Base-by-base conservation (phyloP, 257 asterid genomes). In the Scutellaria barbata region DNA sequence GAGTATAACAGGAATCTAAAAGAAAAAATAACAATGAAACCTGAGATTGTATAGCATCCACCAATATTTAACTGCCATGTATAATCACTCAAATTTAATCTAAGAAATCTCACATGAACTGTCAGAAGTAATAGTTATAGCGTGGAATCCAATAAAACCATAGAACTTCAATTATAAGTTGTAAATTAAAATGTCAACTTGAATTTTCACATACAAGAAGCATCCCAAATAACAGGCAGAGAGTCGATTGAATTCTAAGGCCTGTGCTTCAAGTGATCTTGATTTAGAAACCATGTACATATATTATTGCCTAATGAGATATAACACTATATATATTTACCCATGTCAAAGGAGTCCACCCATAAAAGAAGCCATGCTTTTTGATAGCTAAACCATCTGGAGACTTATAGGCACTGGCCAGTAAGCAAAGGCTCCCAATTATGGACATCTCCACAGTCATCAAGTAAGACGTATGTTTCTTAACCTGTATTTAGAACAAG, bases 371-470 rank as follows among this genome's bases (percentile, higher is more conserved):
- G 46, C 99, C 99, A 75, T 79, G 95, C 46, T 33, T 76, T 77
- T 76, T 79, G 70, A 91, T 88, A 68, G 95, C 90, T 66, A 81
- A 77, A 76, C 99, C 99, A 77, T 91, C 99, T 6, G 96, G 96
- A 76, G 99, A 94, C 84, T 89, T 88, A 74, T 55, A 91, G 60
- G 93, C 85, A 84, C 98, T 94, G 68, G 85, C 92, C 69, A 91
- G 82, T 78, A 94, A 78, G 86, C 99, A 94, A 71, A 91, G 78
- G 74, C 92, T 91, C 84, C 99, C 99, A 81, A 94, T 86, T 61
- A 89, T 72, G 69, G 98, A 94, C 98, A 94, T 90, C 85, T 94
- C 98, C 74, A 94, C 86, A 30, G 97, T 94, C 98, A 94, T 90
- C 92, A 94, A 72, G 82, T 94, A 94, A 61, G 97, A 87, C 33